A percentile compares a stretch with the other conserved stretches of the same genome.
Conservation (phyloP, 2,329 filamentous ascomycete genomes). For the Sclerotinia nivalis region DNA sequence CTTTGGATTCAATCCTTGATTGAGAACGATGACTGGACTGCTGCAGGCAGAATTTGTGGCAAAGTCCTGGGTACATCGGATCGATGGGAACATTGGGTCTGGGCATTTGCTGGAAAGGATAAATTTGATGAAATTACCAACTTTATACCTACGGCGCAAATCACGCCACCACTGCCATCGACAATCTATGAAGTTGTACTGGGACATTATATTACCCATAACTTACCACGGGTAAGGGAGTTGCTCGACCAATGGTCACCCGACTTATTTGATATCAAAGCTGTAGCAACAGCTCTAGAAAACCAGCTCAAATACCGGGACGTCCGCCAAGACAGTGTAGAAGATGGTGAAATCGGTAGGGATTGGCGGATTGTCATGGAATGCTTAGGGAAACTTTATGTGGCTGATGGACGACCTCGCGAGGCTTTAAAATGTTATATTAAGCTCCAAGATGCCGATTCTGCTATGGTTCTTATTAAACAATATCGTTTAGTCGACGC, state of each 20-base stretch:
- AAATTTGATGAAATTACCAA: conserved; percentile 88
- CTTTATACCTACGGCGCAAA: conserved; percentile 74
- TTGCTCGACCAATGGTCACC: conserved; percentile 81
- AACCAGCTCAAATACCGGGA: conserved; percentile 77
- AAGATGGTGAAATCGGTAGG: conserved; percentile 68
- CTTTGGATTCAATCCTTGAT: conserved; percentile 90
- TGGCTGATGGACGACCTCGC: conserved; percentile 75
- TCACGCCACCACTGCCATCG: conserved; percentile 76
- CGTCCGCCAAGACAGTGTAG: conserved; percentile 72
- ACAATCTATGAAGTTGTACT: conserved; percentile 87
- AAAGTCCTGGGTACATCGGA: conserved; percentile 78
- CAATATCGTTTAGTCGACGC: conserved; percentile 89
- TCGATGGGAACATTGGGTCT: conserved; percentile 95
- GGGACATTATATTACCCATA: conserved; percentile 79
- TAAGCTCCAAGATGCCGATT: conserved; percentile 85
- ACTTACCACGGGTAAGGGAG: conserved; percentile 74
- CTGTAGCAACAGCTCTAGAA: conserved; percentile 76
- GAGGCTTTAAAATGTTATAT: conserved; percentile 91
- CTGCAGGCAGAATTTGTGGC: conserved; percentile 77
- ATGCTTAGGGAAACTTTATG: conserved; percentile 78
- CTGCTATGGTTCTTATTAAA: conserved; percentile 80
- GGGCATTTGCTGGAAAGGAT: conserved; percentile 81
- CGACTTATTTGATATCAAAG: conserved; percentile 78
- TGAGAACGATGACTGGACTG: conserved; percentile 69
- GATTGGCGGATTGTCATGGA: conserved; percentile 93